A percentile compares a stretch with the other conserved stretches of the same genome.
Conservation (phyloP, 345 rosid species). For the Pelargonium nanum region DNA sequence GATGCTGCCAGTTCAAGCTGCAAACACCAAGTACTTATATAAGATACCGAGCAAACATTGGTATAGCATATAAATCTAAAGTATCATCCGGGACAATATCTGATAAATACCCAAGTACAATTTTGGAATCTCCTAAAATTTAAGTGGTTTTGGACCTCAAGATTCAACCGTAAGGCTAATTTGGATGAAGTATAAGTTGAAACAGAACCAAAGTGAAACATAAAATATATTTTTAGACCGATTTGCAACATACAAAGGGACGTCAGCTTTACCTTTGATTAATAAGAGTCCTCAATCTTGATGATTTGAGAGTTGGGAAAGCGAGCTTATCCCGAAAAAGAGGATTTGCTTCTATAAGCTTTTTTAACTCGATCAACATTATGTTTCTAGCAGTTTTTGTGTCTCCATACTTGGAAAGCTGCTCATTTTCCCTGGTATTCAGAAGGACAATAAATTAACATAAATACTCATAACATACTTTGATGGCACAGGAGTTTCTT, state of each 20-base stretch:
- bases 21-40: conserved; percentile 1
- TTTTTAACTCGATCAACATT: conserved; percentile 24
- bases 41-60: not conserved
- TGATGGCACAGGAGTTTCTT: no score
- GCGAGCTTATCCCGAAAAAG: conserved; percentile 25
- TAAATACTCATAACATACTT: no score
- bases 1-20: conserved; percentile 95
- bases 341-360: conserved; percentile 25
- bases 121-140: not conserved
- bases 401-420: conserved; percentile 26
- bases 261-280: conserved; percentile 19
- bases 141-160: not conserved
- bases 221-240: not conserved
- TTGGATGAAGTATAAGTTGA: not conserved
- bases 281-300: conserved; percentile 25
- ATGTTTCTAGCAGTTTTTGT: conserved; percentile 27
- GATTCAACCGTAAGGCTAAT: not conserved
- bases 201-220: not conserved
- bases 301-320: conserved; percentile 20
- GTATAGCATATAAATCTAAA: not conserved
- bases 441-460: not conserved
- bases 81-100: not conserved
- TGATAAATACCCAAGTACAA: no score
- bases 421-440: conserved; percentile 19
- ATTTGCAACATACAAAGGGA: not conserved